A percentile compares a stretch with the other conserved stretches of the same genome.
These are phyloP conservation scores for Taphrina sp. DNA, from an alignment of 1,139 yeast species.

Conservation along the genomic window DNA sequence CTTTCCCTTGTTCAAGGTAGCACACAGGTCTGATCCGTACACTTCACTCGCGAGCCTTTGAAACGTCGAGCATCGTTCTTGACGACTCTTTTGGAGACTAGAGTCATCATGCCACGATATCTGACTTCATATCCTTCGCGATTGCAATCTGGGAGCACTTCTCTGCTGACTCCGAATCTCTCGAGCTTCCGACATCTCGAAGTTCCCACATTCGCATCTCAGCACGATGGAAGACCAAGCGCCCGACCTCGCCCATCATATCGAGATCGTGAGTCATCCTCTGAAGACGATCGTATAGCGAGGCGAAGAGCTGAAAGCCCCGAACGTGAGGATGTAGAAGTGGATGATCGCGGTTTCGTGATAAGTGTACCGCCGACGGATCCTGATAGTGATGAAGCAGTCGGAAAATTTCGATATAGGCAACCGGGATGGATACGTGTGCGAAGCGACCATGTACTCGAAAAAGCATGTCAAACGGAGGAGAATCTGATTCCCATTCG, in stretches of 20 bases:
- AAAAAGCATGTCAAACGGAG: conserved; percentile 23
- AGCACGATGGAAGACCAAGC: conserved; percentile 3
- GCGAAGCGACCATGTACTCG: conserved; percentile 22
- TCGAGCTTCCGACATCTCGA: conserved; percentile 26
- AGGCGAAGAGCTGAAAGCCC: conserved; percentile 8
- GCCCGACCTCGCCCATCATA: conserved; percentile 26
- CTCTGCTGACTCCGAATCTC: conserved; percentile 38
- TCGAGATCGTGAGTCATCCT: conserved; percentile 23
- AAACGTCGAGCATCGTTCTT: background rate
- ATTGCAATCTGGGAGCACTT: conserved; percentile 39
- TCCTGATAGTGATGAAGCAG: conserved; percentile 22
- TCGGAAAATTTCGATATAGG: conserved; percentile 14
- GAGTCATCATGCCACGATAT: conserved; percentile 35
- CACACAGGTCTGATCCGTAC: background rate
- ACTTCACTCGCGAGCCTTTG: background rate
- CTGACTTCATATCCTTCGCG: conserved; percentile 38
- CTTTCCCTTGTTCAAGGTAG: too few relatives aligned
- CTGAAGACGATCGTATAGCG: conserved; percentile 1
- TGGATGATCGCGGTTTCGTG: conserved; percentile 31
- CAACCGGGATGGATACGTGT: conserved; percentile 30
- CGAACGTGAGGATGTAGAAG: conserved; percentile 21
- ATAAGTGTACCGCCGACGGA: conserved; percentile 21
- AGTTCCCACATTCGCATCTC: conserved; percentile 5
- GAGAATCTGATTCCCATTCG: conserved; percentile 72
- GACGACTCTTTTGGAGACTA: background rate